Evolutionary conservation across 2,329 filamentous ascomycete genomes (phyloP).

Genomic region (Pyrenophora graminea): DNA sequence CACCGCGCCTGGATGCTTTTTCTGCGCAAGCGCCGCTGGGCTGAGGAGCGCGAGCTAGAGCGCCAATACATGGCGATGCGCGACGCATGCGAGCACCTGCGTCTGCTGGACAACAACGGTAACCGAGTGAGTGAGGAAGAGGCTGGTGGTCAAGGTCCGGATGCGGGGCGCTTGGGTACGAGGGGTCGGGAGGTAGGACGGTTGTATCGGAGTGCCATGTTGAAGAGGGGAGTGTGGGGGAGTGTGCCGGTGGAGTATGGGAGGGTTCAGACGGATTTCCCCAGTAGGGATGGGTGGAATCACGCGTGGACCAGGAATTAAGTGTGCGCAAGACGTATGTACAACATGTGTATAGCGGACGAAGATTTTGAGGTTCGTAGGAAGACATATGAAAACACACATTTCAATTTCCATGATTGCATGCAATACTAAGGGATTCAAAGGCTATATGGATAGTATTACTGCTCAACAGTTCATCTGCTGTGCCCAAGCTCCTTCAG

Average conservation of each 20-base stretch:
- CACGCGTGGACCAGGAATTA: slow-evolving; percentile 77
- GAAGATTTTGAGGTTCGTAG: neutral
- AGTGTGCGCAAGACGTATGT: slow-evolving; percentile 8
- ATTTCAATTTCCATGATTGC: too few relatives aligned
- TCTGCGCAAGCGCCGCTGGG: slow-evolving; percentile 68
- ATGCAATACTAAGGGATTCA: neutral
- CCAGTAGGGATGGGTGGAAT: slow-evolving; percentile 82
- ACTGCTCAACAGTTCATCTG: slow-evolving; percentile 16
- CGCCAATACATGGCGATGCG: slow-evolving; percentile 82
- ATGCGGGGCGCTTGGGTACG: slow-evolving; percentile 30
- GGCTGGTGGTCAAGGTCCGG: slow-evolving; percentile 60
- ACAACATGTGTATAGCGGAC: slow-evolving; percentile 9
- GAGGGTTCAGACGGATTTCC: slow-evolving; percentile 80
- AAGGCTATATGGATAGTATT: slow-evolving; percentile 15
- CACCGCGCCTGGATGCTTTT: slow-evolving; percentile 92
- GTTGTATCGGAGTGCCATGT: slow-evolving; percentile 85
- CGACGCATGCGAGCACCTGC: slow-evolving; percentile 81
- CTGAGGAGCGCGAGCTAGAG: slow-evolving; percentile 72
- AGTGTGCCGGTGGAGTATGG: slow-evolving; percentile 92
- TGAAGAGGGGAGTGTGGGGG: slow-evolving; percentile 86
- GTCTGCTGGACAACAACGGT: slow-evolving; percentile 54
- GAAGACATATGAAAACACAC: neutral
- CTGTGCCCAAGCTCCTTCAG: slow-evolving; percentile 2
- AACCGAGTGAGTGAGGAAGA: slow-evolving; percentile 50
- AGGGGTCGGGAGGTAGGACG: slow-evolving; percentile 64